Percentiles rank a stretch among this genome's conserved stretches.
Evolutionary conservation across 305 asterid genomes (phyloP).

Genomic region (Fraxinus latifolia): DNA sequence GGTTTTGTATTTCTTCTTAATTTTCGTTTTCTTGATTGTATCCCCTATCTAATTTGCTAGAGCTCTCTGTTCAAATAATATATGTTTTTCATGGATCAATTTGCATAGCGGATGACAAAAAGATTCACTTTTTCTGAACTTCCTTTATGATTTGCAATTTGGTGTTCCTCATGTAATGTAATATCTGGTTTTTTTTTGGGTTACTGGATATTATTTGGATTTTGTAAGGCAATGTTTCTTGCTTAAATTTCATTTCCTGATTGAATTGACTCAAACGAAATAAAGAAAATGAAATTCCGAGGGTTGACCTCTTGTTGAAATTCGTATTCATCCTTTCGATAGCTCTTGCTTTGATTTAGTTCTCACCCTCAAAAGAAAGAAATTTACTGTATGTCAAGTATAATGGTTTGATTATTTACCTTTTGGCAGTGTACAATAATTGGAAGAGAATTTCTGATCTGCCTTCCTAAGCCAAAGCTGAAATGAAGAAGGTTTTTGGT

Average conservation of each 20-base stretch:
- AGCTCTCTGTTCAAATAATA: not conserved
- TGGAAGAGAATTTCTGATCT: slow-evolving; percentile 22
- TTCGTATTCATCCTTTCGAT: not conserved
- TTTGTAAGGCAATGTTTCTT: slow-evolving; percentile 9
- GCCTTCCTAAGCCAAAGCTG: slow-evolving; percentile 38
- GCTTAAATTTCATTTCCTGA: slow-evolving; percentile 3
- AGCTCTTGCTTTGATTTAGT: slow-evolving; percentile 19
- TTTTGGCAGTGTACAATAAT: slow-evolving; percentile 26
- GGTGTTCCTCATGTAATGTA: not conserved
- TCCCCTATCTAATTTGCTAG: slow-evolving; percentile 12
- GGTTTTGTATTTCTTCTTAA: not conserved
- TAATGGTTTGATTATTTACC: slow-evolving; percentile 17
- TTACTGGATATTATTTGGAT: not conserved
- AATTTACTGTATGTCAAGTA: not conserved
- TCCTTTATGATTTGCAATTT: not conserved
- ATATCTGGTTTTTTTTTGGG: not conserved
- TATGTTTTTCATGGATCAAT: not conserved
- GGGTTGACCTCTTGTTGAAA: not conserved
- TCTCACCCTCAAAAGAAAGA: slow-evolving; percentile 1
- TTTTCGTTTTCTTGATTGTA: slow-evolving; percentile 15
- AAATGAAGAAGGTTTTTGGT: slow-evolving; percentile 90
- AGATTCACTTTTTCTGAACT: not conserved
- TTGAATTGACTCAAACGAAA: slow-evolving; percentile 17
- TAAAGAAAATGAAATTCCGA: not conserved
- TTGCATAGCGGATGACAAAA: not conserved